A percentile compares a stretch with the other conserved stretches of the same genome.
These are phyloP conservation scores for Pseudofabraea citricarpa DNA, from an alignment of 2,329 filamentous ascomycete genomes.

Conservation along the genomic window DNA sequence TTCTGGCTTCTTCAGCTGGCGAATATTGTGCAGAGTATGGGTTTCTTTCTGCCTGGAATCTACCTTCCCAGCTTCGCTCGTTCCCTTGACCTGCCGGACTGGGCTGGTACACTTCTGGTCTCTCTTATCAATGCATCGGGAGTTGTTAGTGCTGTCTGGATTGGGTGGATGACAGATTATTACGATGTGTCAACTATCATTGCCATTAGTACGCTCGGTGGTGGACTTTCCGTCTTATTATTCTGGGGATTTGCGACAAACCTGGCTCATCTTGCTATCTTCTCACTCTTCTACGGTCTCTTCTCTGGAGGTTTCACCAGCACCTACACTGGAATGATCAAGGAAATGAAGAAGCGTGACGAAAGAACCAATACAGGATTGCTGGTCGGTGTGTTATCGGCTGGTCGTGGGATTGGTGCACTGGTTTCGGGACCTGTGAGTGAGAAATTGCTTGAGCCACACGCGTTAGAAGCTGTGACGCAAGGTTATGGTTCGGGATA, in stretches of 20 bases:
- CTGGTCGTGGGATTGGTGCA: slow-evolving; percentile 57
- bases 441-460: slow-evolving; percentile 40
- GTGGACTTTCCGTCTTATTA: slow-evolving; percentile 41
- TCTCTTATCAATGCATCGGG: slow-evolving; percentile 41
- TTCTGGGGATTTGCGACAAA: slow-evolving; percentile 48
- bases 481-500: slow-evolving; percentile 45
- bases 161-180: slow-evolving; percentile 33
- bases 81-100: slow-evolving; percentile 33
- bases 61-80: slow-evolving; percentile 45
- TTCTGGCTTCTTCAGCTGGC: slow-evolving; percentile 44
- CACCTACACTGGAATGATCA: slow-evolving; percentile 34
- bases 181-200: slow-evolving; percentile 35
- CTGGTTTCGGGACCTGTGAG: slow-evolving; percentile 51
- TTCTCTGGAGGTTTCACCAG: slow-evolving; percentile 48
- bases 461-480: slow-evolving; percentile 32
- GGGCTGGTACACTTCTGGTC: slow-evolving; percentile 39
- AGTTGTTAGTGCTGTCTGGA: slow-evolving; percentile 35
- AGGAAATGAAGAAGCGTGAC: slow-evolving; percentile 1
- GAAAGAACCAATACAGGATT: slow-evolving; percentile 17
- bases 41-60: slow-evolving; percentile 48
- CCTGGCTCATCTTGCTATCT: slow-evolving; percentile 39
- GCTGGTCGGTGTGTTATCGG: slow-evolving; percentile 41
- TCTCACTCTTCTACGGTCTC: slow-evolving; percentile 49
- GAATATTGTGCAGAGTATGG: slow-evolving; percentile 45
- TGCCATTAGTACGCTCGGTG: slow-evolving; percentile 41